phyloP scores from a whole-genome alignment of 805 yeast genomes.

The Starmerella davenportii region DNA sequence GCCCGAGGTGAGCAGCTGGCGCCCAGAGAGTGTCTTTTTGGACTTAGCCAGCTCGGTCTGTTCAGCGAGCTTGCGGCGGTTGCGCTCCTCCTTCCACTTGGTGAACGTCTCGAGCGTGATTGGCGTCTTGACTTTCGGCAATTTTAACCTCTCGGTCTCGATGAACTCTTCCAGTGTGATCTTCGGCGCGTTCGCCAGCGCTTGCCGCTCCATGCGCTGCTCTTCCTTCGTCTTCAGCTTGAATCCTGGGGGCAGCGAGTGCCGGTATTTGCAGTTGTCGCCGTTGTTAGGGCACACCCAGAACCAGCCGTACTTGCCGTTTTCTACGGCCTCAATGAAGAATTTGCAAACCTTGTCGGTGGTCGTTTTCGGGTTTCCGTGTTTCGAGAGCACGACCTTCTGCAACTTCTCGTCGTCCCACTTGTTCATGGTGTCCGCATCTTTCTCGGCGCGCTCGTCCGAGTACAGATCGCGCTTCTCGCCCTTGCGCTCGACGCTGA shows the following conservation, averaged over 20 bases:
- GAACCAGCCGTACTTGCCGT: constrained; percentile 96
- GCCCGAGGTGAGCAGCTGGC: constrained; percentile 26
- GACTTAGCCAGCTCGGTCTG: constrained; percentile 28
- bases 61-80: constrained; percentile 32
- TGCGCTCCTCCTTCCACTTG: constrained; percentile 64
- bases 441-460: constrained; percentile 57
- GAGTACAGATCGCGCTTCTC: constrained; percentile 83
- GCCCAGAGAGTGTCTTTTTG: constrained; percentile 21
- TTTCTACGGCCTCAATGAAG: constrained; percentile 93
- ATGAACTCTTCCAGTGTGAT: constrained; percentile 90
- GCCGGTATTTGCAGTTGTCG: constrained; percentile 80
- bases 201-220: constrained; percentile 70
- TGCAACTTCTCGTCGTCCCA: constrained; percentile 96
- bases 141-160: constrained; percentile 75
- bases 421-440: constrained; percentile 75
- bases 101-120: constrained; percentile 65
- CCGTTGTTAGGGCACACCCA: constrained; percentile 97
- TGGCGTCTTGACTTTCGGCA: constrained; percentile 64
- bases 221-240: constrained; percentile 94
- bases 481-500: constrained; percentile 67
- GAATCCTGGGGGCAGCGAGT: constrained; percentile 91
- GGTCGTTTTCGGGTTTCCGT: constrained; percentile 84
- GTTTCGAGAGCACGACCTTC: constrained; percentile 71
- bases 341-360: constrained; percentile 87
- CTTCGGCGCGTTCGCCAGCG: constrained; percentile 67